A percentile compares a stretch with the other conserved stretches of the same genome.
Conservation (phyloP, 805 yeast genomes). For the Candida germanica region DNA sequence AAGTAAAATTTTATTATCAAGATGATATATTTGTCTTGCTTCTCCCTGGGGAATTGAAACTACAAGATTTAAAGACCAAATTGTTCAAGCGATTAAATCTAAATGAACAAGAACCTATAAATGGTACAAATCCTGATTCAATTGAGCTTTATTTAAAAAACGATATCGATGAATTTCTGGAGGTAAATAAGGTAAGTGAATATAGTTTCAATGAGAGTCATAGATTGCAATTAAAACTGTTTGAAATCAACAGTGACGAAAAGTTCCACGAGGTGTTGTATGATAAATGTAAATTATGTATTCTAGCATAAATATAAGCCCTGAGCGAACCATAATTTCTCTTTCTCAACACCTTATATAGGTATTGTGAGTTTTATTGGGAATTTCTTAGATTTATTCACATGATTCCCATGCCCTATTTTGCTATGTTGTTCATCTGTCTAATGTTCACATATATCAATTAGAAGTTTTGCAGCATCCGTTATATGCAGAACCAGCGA, state of each 20-base stretch:
- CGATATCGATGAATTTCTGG: slow-evolving; percentile 40
- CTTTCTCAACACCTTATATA: too few relatives aligned
- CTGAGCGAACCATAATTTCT: too few relatives aligned
- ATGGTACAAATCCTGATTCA: slow-evolving; percentile 13
- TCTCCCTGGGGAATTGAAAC: slow-evolving; percentile 46
- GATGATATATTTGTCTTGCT: slow-evolving; percentile 79
- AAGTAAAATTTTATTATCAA: slow-evolving; percentile 72
- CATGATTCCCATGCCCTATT: too few relatives aligned
- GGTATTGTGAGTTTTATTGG: too few relatives aligned
- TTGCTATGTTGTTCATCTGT: too few relatives aligned
- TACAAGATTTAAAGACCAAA: slow-evolving; percentile 49
- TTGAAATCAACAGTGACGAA: slow-evolving; percentile 38
- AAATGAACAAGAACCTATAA: slow-evolving; percentile 24
- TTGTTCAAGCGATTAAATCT: slow-evolving; percentile 48
- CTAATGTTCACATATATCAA: too few relatives aligned
- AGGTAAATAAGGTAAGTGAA: slow-evolving; percentile 25
- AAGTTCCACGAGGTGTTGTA: slow-evolving; percentile 38
- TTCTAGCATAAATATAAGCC: slow-evolving; percentile 21
- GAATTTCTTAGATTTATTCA: too few relatives aligned
- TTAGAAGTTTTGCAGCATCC: too few relatives aligned
- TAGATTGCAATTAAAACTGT: slow-evolving; percentile 24
- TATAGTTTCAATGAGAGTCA: slow-evolving; percentile 27
- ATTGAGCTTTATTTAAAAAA: slow-evolving; percentile 38
- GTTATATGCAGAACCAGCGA: too few relatives aligned
- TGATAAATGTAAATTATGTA: slow-evolving; percentile 44